Evolutionary conservation across 441 rosid genomes (phyloP).

Genomic region (Bruguiera hainesii): DNA sequence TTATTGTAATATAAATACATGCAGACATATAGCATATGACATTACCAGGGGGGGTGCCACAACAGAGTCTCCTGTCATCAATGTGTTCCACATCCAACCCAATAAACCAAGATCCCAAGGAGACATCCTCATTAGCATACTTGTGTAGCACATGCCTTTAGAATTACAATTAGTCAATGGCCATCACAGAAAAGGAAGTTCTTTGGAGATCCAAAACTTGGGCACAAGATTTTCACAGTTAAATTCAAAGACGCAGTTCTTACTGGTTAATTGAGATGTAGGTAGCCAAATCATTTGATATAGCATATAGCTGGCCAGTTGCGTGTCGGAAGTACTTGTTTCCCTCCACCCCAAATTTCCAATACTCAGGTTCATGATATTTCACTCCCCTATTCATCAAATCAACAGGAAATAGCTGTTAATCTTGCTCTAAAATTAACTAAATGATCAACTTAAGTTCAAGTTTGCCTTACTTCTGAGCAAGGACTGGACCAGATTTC

Average conservation of each 20-base stretch:
- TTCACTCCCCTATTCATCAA: conserved; percentile 65
- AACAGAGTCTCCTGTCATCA: conserved; percentile 88
- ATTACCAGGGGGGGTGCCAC: conserved; percentile 89
- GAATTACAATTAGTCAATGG: conserved; percentile 5
- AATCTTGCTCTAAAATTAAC: not conserved
- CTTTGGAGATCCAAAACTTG: conserved; percentile 7
- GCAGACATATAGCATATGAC: not conserved
- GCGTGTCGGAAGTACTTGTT: conserved; percentile 96
- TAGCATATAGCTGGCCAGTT: conserved; percentile 86
- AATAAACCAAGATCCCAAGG: conserved; percentile 89
- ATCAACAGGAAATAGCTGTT: not conserved
- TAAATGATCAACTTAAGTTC: not conserved
- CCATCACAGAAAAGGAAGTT: conserved; percentile 10
- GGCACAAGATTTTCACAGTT: not conserved
- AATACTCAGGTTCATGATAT: conserved; percentile 89
- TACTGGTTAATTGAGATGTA: conserved; percentile 85
- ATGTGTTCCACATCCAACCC: conserved; percentile 87
- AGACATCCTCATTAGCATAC: conserved; percentile 83
- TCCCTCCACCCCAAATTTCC: conserved; percentile 94
- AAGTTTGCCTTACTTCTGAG: conserved; percentile 60
- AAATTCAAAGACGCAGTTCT: conserved; percentile 20
- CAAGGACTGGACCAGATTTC: conserved; percentile 89
- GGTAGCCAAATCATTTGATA: conserved; percentile 80
- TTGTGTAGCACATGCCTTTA: conserved; percentile 74
- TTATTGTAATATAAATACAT: not conserved